Percentiles rank a stretch among this genome's conserved stretches.
phyloP scores from a whole-genome alignment of 306 rosid species.

The Aeschynomene evenia region DNA sequence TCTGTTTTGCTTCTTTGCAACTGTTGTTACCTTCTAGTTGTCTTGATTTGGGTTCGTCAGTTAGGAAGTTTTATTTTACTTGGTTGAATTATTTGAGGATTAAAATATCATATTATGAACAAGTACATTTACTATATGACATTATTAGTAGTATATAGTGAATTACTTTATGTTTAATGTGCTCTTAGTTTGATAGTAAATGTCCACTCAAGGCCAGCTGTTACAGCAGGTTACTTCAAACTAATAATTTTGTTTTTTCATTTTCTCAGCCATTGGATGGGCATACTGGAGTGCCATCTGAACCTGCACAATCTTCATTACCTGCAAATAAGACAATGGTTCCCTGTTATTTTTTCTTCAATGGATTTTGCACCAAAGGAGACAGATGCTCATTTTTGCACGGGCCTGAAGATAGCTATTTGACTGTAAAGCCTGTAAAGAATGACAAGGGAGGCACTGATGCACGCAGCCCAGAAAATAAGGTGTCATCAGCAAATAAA shows the following conservation, averaged over 20 bases:
- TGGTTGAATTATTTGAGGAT: conserved; percentile 7
- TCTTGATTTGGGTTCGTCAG: conserved; percentile 10
- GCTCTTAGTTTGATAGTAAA: conserved; percentile 1
- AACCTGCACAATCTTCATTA: conserved; percentile 48
- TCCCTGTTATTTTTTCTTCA: conserved; percentile 76
- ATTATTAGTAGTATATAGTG: neutral
- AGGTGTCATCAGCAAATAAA: conserved; percentile 39
- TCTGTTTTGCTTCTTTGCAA: conserved; percentile 15
- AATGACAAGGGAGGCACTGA: conserved; percentile 42
- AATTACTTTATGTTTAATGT: neutral
- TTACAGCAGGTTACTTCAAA: conserved; percentile 23
- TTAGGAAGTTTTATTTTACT: neutral
- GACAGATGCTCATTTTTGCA: conserved; percentile 74
- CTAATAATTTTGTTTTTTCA: conserved; percentile 12
- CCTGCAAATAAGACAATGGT: conserved; percentile 57
- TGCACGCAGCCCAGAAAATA: conserved; percentile 40
- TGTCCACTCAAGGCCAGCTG: conserved; percentile 7
- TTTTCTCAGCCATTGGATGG: conserved; percentile 72
- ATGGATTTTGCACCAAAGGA: conserved; percentile 85
- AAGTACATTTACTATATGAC: neutral
- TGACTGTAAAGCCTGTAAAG: conserved; percentile 46
- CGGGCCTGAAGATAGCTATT: conserved; percentile 36
- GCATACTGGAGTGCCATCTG: conserved; percentile 53
- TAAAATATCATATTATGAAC: conserved; percentile 6
- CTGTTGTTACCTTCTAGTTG: conserved; percentile 12